Conservation (phyloP, 805 yeast genomes). For the Candida dajiaensis region DNA sequence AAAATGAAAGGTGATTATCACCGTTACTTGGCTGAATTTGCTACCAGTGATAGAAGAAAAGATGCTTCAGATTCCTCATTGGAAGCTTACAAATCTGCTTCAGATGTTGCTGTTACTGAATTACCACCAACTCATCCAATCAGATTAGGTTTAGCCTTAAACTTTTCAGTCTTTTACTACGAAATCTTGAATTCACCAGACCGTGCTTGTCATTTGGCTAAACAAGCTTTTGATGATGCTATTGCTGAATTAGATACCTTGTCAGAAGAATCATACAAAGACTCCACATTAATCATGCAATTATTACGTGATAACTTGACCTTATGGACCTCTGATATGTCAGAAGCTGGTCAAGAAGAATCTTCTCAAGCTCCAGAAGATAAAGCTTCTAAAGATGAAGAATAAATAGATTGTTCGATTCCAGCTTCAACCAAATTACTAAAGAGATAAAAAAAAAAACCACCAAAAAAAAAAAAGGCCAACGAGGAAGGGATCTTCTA, state of each 20-base stretch:
- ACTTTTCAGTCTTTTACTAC: slow-evolving; percentile 96
- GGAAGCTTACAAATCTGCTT: slow-evolving; percentile 92
- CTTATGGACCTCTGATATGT: slow-evolving; percentile 94
- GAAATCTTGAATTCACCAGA: slow-evolving; percentile 98
- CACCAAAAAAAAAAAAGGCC: neutral
- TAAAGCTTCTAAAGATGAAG: slow-evolving; percentile 27
- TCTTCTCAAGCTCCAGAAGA: slow-evolving; percentile 30
- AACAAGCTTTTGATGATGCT: slow-evolving; percentile 98
- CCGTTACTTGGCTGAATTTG: slow-evolving; percentile 97
- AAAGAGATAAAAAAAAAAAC: neutral
- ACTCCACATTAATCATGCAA: slow-evolving; percentile 98
- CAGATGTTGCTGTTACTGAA: slow-evolving; percentile 95
- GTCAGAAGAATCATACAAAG: slow-evolving; percentile 97
- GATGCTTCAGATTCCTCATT: slow-evolving; percentile 88
- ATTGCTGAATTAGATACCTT: slow-evolving; percentile 97
- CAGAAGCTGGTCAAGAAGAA: slow-evolving; percentile 69
- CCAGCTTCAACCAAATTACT: neutral
- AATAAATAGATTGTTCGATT: slow-evolving; percentile 15
- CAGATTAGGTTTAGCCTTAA: slow-evolving; percentile 94
- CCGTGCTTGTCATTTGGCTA: slow-evolving; percentile 97
- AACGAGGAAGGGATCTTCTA: neutral
- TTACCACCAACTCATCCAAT: slow-evolving; percentile 98
- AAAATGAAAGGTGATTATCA: slow-evolving; percentile 99
- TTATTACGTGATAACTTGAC: slow-evolving; percentile 97
- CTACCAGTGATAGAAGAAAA: slow-evolving; percentile 85